Evolutionary conservation across 164 flowering plant genomes (phyloP).

Genomic region (Nymphaea colorata): DNA sequence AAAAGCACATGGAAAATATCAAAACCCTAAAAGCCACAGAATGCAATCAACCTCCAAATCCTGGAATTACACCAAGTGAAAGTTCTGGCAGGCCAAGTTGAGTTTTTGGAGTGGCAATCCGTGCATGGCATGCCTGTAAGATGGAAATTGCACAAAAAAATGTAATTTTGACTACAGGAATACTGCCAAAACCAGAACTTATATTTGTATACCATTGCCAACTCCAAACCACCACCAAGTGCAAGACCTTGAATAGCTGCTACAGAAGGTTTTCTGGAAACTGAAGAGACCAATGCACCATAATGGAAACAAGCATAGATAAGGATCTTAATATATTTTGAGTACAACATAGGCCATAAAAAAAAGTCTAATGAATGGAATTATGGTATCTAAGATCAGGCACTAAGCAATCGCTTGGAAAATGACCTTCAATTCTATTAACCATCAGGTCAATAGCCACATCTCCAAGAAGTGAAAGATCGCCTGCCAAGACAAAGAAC

Average conservation of each 20-base stretch:
- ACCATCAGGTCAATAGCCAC: constrained; percentile 59
- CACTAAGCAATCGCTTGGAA: neutral
- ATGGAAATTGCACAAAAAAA: constrained; percentile 1
- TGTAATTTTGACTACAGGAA: neutral
- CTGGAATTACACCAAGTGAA: constrained; percentile 85
- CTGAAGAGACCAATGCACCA: constrained; percentile 18
- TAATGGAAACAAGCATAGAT: constrained; percentile 3
- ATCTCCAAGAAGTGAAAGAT: constrained; percentile 55
- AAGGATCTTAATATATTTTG: neutral
- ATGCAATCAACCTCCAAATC: constrained; percentile 65
- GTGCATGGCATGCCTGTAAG: constrained; percentile 83
- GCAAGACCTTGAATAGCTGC: constrained; percentile 95
- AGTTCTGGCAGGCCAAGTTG: constrained; percentile 94
- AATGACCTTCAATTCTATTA: constrained; percentile 73
- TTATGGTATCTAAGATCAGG: neutral
- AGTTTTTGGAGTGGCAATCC: constrained; percentile 62
- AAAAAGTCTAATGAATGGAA: neutral
- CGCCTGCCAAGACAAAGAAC: constrained; percentile 41
- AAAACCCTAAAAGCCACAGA: neutral
- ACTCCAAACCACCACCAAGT: constrained; percentile 94
- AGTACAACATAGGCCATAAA: neutral
- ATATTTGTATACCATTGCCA: constrained; percentile 46
- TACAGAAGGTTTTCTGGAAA: constrained; percentile 77
- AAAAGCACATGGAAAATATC: neutral
- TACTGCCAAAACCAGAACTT: neutral